These are phyloP conservation scores for Firmiana major DNA, from an alignment of 345 rosid genomes.

Conservation along the genomic window DNA sequence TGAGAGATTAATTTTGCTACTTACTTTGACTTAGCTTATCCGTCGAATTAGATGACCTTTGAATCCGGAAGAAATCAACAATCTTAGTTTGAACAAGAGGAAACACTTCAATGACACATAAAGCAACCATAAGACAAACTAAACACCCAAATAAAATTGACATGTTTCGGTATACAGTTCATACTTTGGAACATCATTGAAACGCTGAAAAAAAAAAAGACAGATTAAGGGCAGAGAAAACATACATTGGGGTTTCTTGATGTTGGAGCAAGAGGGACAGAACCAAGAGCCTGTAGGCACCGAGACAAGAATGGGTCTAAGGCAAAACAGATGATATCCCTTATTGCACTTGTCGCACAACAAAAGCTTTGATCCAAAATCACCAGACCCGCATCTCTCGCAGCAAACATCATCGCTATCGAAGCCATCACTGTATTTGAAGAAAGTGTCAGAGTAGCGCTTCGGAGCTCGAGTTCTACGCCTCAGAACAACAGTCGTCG, in stretches of 20 bases:
- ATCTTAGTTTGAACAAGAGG: conserved; percentile 82
- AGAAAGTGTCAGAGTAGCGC: conserved; percentile 22
- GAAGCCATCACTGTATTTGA: conserved; percentile 8
- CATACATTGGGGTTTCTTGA: conserved; percentile 63
- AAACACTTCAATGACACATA: conserved; percentile 28
- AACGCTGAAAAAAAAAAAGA: not conserved
- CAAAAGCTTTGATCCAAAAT: conserved; percentile 54
- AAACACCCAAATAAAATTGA: not conserved
- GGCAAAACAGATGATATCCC: conserved; percentile 82
- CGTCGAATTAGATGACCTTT: conserved; percentile 29
- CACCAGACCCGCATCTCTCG: conserved; percentile 70
- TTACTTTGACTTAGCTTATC: conserved; percentile 36
- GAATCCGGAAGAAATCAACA: conserved; percentile 78
- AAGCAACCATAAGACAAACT: not conserved
- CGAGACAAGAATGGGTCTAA: conserved; percentile 75
- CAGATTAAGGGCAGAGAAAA: not conserved
- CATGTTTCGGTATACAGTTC: conserved; percentile 13
- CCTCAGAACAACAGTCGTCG: conserved; percentile 22
- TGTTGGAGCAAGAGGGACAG: conserved; percentile 59
- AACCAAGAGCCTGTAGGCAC: conserved; percentile 85
- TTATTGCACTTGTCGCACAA: conserved; percentile 50
- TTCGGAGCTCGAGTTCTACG: conserved; percentile 51
- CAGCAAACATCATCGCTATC: conserved; percentile 46
- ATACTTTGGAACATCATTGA: conserved; percentile 4
- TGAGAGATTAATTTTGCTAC: not conserved